A percentile compares a stretch with the other conserved stretches of the same genome.
Evolutionary conservation across 225 moss, liverwort and hornwort genomes (phyloP).

Genomic region (Physcomitrium patens): DNA sequence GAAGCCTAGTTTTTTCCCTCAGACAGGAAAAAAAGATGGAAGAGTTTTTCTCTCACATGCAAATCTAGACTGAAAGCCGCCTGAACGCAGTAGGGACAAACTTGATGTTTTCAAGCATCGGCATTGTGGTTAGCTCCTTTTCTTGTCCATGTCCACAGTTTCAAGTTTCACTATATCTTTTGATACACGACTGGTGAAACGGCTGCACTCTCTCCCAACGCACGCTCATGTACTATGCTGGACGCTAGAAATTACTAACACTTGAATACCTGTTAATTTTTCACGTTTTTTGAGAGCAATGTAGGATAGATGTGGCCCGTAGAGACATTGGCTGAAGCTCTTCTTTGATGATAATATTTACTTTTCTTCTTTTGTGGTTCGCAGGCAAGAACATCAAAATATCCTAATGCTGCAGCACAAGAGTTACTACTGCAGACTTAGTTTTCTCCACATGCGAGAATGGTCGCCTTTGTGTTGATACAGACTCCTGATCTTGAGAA

Average conservation of each 20-base stretch:
- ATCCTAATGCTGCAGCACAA: background rate
- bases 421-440: conserved; percentile 1
- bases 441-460: too few species aligned
- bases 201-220: background rate
- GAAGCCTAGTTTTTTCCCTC: background rate
- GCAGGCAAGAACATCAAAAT: background rate
- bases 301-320: too few species aligned
- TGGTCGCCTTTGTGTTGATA: background rate
- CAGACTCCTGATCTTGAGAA: background rate
- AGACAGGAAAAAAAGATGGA: too few species aligned
- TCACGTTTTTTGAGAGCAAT: too few species aligned
- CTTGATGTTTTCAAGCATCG: background rate
- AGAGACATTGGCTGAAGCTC: too few species aligned
- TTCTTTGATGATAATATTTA: background rate
- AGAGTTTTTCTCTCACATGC: too few species aligned
- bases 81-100: too few species aligned
- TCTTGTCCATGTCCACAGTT: background rate
- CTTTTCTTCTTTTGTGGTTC: background rate
- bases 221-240: too few species aligned
- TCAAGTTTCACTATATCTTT: too few species aligned
- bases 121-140: background rate
- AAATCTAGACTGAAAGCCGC: background rate
- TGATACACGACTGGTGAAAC: background rate
- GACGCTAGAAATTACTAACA: too few species aligned
- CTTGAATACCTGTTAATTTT: too few species aligned